Percentiles rank a stretch among this genome's conserved stretches.
phyloP scores from a whole-genome alignment of 306 rosid species.

The Trichosanthes cucumerina region DNA sequence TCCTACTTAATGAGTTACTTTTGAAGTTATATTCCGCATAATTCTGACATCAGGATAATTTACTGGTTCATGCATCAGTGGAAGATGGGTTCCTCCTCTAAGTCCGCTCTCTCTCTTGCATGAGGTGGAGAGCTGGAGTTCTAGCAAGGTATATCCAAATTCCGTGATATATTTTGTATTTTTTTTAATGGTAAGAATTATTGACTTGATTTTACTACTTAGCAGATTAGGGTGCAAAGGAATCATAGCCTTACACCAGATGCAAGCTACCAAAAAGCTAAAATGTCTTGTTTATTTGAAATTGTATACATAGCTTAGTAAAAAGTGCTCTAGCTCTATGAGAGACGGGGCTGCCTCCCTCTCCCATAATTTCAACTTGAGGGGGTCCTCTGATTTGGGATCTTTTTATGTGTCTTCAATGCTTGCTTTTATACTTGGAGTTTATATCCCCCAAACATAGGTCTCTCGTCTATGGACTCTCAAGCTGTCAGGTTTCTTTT shows the following conservation, averaged over 20 bases:
- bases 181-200: background rate
- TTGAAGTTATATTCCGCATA: slow-evolving; percentile 46
- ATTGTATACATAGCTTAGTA: background rate
- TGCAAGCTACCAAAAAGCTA: background rate
- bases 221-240: background rate
- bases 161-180: slow-evolving; percentile 11
- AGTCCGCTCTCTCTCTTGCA: slow-evolving; percentile 63
- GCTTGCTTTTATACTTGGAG: background rate
- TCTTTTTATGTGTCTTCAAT: background rate
- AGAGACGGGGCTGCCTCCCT: background rate
- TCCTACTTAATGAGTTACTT: slow-evolving; percentile 26
- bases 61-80: slow-evolving; percentile 96
- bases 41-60: slow-evolving; percentile 84
- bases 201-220: background rate
- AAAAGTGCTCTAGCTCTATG: background rate
- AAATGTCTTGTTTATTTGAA: background rate
- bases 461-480: background rate
- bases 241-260: background rate
- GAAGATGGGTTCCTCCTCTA: slow-evolving; percentile 68
- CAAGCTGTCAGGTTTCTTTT: background rate
- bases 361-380: background rate
- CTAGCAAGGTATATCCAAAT: slow-evolving; percentile 52
- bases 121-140: slow-evolving; percentile 79
- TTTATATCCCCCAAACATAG: background rate
- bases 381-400: background rate